Conservation (phyloP, 2,329 filamentous ascomycete genomes). For the Huntiella abstrusa region DNA sequence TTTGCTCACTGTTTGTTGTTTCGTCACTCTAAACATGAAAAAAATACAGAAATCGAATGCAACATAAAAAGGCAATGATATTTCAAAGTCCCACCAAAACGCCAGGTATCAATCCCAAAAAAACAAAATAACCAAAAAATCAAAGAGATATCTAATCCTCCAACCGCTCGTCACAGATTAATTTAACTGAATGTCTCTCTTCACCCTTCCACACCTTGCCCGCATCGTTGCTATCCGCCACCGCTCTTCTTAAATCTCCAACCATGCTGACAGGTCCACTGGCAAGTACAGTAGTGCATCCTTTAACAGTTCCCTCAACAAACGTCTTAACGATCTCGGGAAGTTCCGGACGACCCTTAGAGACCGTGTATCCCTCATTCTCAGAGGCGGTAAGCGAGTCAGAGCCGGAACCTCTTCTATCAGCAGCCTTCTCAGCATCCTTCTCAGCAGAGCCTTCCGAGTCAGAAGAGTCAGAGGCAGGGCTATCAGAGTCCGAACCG, state of each 20-base stretch:
- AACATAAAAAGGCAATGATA: too few species aligned
- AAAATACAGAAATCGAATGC: too few species aligned
- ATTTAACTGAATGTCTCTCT: constrained; percentile 33
- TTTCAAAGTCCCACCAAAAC: too few species aligned
- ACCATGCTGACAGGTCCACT: constrained; percentile 44
- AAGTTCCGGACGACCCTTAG: constrained; percentile 24
- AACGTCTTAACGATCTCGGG: constrained; percentile 28
- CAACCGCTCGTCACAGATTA: constrained; percentile 42
- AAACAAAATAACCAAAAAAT: neutral
- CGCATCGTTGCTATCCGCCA: constrained; percentile 34
- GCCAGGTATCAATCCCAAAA: neutral
- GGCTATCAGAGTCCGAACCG: constrained; percentile 22
- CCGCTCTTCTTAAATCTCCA: constrained; percentile 32
- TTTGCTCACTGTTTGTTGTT: too few species aligned
- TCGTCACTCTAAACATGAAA: too few species aligned
- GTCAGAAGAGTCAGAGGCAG: neutral
- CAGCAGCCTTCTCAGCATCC: constrained; percentile 3
- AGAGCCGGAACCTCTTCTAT: constrained; percentile 8
- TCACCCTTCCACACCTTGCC: constrained; percentile 38
- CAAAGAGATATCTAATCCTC: constrained; percentile 19
- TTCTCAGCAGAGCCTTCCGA: too few species aligned
- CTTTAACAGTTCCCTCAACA: constrained; percentile 25
- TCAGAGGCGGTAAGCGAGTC: constrained; percentile 2
- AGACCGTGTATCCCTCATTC: constrained; percentile 13
- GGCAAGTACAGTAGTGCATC: constrained; percentile 36